phyloP scores from a whole-genome alignment of 257 asterid genomes.

The Prunella vulgaris region DNA sequence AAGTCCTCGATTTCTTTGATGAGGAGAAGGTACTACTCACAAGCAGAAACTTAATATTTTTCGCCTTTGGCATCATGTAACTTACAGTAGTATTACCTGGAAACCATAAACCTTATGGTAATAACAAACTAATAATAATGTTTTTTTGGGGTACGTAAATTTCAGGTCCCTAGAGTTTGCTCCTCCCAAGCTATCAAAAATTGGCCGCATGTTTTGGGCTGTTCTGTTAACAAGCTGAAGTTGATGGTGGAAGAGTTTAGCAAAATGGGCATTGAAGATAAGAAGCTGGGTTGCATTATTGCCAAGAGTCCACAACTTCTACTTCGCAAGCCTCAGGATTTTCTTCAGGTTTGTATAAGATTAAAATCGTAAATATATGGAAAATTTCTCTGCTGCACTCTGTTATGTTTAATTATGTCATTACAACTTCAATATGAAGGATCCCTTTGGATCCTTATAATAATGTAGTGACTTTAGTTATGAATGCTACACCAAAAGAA shows the following conservation, averaged over 20 bases:
- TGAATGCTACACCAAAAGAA: no score
- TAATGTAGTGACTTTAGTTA: no score
- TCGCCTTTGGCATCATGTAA: no score
- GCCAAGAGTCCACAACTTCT: conserved; percentile 82
- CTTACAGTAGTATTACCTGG: no score
- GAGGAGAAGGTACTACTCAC: conserved; percentile 59
- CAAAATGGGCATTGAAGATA: conserved; percentile 43
- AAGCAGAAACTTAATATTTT: no score
- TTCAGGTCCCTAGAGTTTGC: conserved; percentile 60
- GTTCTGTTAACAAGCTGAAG: conserved; percentile 62
- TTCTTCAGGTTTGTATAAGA: conserved; percentile 54
- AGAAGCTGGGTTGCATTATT: conserved; percentile 71
- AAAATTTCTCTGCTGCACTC: neutral
- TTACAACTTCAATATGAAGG: no score
- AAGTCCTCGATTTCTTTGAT: conserved; percentile 52
- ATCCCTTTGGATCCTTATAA: no score
- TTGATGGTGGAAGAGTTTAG: conserved; percentile 51
- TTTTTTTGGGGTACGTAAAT: neutral
- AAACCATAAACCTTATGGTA: neutral
- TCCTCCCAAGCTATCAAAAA: conserved; percentile 54
- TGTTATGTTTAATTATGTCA: no score
- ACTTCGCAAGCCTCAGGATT: conserved; percentile 72
- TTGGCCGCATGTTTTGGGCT: conserved; percentile 81
- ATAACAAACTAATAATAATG: neutral
- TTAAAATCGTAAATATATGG: neutral